These are phyloP conservation scores for Cytospora chrysosperma DNA, from an alignment of 2,329 filamentous ascomycete genomes.

Conservation along the genomic window DNA sequence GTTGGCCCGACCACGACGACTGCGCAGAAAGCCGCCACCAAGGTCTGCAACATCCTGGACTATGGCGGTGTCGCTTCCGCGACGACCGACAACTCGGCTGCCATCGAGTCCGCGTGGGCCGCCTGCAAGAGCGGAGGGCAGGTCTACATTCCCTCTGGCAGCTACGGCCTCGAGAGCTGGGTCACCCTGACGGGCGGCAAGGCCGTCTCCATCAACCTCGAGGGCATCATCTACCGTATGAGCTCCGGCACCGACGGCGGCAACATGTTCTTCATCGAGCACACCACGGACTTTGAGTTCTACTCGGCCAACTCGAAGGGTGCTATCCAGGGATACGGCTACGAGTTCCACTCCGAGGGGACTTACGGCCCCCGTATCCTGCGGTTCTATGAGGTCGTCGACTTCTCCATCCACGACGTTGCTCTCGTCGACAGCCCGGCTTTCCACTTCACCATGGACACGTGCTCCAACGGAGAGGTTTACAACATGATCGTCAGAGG, in stretches of 20 bases:
- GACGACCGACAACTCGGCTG: conserved; percentile 40
- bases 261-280: conserved; percentile 30
- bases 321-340: conserved; percentile 50
- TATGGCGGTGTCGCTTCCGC: conserved; percentile 50
- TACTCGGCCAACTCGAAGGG: conserved; percentile 43
- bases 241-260: conserved; percentile 28
- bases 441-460: conserved; percentile 49
- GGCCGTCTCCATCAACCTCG: conserved; percentile 48
- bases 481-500: conserved; percentile 53
- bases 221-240: conserved; percentile 36
- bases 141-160: conserved; percentile 46
- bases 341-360: conserved; percentile 40
- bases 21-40: conserved; percentile 31
- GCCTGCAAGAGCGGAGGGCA: conserved; percentile 49
- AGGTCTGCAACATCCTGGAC: conserved; percentile 47
- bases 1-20: conserved; percentile 32
- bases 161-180: conserved; percentile 48
- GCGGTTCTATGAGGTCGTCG: conserved; percentile 35
- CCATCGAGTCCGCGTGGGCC: conserved; percentile 30
- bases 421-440: conserved; percentile 47
- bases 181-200: conserved; percentile 44
- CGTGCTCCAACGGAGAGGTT: conserved; percentile 47
- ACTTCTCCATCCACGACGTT: conserved; percentile 50
- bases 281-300: conserved; percentile 46
- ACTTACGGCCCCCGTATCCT: conserved; percentile 22